Evolutionary conservation across 371 early-diverging fungal genomes (phyloP).

Genomic region (Circinella minor): DNA sequence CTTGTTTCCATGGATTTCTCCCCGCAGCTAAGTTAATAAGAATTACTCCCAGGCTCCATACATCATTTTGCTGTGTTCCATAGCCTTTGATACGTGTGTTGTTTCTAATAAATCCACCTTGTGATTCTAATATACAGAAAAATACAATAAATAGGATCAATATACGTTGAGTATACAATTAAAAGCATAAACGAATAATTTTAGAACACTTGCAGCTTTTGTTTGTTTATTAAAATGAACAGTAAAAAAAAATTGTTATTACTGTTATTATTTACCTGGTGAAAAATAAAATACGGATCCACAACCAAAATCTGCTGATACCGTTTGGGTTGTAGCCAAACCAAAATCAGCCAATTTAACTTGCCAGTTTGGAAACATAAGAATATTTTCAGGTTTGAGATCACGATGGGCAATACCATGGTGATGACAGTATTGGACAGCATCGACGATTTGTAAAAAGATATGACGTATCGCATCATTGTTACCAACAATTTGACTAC

Average conservation of each 20-base stretch:
- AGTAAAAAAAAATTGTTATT: neutral
- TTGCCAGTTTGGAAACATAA: slow-evolving; percentile 55
- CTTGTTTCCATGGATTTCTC: slow-evolving; percentile 85
- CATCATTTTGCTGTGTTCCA: slow-evolving; percentile 77
- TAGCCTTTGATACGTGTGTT: slow-evolving; percentile 56
- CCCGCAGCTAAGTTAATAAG: slow-evolving; percentile 78
- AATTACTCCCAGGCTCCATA: slow-evolving; percentile 86
- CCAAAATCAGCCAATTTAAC: slow-evolving; percentile 84
- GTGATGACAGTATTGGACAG: slow-evolving; percentile 81
- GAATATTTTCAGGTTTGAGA: slow-evolving; percentile 92
- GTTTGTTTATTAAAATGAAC: neutral
- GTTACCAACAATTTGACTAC: slow-evolving; percentile 56
- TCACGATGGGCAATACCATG: slow-evolving; percentile 88
- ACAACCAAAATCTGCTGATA: slow-evolving; percentile 78
- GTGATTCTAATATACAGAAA: slow-evolving; percentile 63
- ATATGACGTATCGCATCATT: slow-evolving; percentile 69
- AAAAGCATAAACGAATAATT: too few relatives aligned
- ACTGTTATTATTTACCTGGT: slow-evolving; percentile 59
- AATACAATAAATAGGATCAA: neutral
- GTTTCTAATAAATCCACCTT: slow-evolving; percentile 58
- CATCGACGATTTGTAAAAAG: slow-evolving; percentile 84
- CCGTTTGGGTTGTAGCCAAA: slow-evolving; percentile 67
- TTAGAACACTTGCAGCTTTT: too few relatives aligned
- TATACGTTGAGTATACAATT: too few relatives aligned
- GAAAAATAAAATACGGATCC: slow-evolving; percentile 92